Evolutionary conservation across 2,329 filamentous ascomycete species (phyloP).

Genomic region (Lithohypha guttulata): DNA sequence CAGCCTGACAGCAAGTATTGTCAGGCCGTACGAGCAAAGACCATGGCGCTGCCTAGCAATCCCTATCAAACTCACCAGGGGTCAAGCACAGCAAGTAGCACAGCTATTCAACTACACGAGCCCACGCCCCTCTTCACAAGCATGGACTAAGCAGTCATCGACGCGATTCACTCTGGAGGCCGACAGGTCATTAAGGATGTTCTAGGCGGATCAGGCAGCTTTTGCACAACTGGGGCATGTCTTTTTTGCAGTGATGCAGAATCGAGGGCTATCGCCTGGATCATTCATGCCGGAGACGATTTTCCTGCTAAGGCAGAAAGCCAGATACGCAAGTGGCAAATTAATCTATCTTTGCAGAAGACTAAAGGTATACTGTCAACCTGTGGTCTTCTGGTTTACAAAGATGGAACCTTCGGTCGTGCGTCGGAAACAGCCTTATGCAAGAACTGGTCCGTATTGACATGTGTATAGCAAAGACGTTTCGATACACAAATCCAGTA

Average conservation of each 20-base stretch:
- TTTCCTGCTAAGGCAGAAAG: neutral
- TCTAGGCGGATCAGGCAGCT: constrained; percentile 26
- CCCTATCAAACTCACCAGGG: too few relatives aligned
- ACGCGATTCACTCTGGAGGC: constrained; percentile 26
- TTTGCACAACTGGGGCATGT: constrained; percentile 22
- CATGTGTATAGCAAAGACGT: neutral
- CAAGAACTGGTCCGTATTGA: too few relatives aligned
- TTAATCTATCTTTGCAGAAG: constrained; percentile 12
- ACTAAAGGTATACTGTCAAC: constrained; percentile 20
- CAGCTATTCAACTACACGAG: too few relatives aligned
- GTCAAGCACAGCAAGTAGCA: too few relatives aligned
- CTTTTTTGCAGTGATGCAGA: constrained; percentile 21
- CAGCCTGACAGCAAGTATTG: too few relatives aligned
- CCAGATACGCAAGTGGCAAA: neutral
- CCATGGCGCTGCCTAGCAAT: too few relatives aligned
- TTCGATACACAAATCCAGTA: neutral
- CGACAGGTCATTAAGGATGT: constrained; percentile 22
- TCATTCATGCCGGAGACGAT: neutral
- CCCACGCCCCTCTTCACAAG: constrained; percentile 25
- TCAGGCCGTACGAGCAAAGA: too few relatives aligned
- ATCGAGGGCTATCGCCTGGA: constrained; percentile 9
- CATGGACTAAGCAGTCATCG: constrained; percentile 28
- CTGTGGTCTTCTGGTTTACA: constrained; percentile 23
- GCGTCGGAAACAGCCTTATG: neutral
- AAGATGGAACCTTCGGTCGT: constrained; percentile 23